Percentiles rank a stretch among this genome's conserved stretches.
These are phyloP conservation scores for Grosmannia penicillata DNA, from an alignment of 2,329 filamentous ascomycete species.

Conservation along the genomic window DNA sequence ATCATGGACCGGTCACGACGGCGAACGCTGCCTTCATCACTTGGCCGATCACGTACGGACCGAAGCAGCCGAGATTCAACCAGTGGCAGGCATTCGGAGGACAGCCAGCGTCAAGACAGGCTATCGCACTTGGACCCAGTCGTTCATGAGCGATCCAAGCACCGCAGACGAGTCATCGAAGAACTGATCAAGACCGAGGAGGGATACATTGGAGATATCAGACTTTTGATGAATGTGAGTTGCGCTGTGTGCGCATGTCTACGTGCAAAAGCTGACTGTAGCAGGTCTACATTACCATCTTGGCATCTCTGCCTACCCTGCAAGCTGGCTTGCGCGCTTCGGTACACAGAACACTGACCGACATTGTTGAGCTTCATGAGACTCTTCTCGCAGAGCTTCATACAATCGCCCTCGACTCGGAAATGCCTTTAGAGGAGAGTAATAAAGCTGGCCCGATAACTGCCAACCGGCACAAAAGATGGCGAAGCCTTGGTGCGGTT, in stretches of 20 bases:
- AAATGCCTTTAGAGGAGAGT: no score
- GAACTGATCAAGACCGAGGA: conserved; percentile 80
- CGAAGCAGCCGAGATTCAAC: conserved; percentile 48
- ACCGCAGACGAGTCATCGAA: conserved; percentile 66
- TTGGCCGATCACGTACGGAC: conserved; percentile 42
- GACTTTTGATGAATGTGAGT: conserved; percentile 70
- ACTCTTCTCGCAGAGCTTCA: conserved; percentile 64
- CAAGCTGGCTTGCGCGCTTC: conserved; percentile 51
- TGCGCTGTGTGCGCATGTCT: not conserved
- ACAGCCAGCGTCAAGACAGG: conserved; percentile 46
- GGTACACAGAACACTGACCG: conserved; percentile 64
- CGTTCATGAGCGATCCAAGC: conserved; percentile 55
- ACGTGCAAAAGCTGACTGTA: not conserved
- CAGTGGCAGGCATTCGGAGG: conserved; percentile 46
- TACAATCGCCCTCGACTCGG: conserved; percentile 52
- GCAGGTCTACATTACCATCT: conserved; percentile 60
- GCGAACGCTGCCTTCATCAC: conserved; percentile 36
- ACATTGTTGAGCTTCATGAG: conserved; percentile 73
- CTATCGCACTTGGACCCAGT: conserved; percentile 44
- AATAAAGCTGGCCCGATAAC: conserved; percentile 16
- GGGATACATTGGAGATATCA: conserved; percentile 74
- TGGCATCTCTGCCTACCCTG: conserved; percentile 55
- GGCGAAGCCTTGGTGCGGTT: conserved; percentile 32
- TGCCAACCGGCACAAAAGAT: conserved; percentile 17
- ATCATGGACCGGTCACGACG: conserved; percentile 45